These are phyloP conservation scores for Nigrograna mackinnonii DNA, from an alignment of 2,329 filamentous ascomycete species.

Conservation along the genomic window DNA sequence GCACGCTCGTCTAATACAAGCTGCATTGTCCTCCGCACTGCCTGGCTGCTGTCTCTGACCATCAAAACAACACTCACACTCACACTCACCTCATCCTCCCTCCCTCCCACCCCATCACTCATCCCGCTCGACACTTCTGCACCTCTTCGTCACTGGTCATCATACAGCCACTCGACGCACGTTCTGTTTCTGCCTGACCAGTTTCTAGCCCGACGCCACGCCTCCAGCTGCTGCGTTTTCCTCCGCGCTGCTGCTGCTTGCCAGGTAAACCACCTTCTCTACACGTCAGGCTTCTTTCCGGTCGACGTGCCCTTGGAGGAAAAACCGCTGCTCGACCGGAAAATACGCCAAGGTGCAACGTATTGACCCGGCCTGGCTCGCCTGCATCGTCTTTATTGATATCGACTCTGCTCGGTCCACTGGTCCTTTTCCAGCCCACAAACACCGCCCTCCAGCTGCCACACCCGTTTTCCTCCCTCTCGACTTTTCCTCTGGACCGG, in stretches of 20 bases:
- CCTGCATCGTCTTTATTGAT: conserved; percentile 13
- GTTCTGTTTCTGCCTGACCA: conserved; percentile 26
- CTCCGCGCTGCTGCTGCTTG: too few species aligned
- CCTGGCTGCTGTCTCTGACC: conserved; percentile 21
- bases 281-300: conserved; percentile 17
- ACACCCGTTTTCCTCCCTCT: conserved; percentile 4
- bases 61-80: conserved; percentile 18
- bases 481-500: conserved; percentile 9
- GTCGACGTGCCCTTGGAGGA: conserved; percentile 7
- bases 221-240: conserved; percentile 19
- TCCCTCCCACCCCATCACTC: not conserved
- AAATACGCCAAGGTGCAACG: conserved; percentile 12
- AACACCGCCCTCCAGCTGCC: conserved; percentile 9
- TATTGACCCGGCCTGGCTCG: conserved; percentile 14
- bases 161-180: conserved; percentile 16
- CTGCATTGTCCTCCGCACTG: conserved; percentile 21
- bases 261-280: conserved; percentile 12
- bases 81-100: conserved; percentile 8
- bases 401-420: conserved; percentile 8
- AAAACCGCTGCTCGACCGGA: conserved; percentile 18
- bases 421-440: conserved; percentile 9
- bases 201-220: conserved; percentile 28
- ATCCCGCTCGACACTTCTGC: not conserved
- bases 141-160: conserved; percentile 7
- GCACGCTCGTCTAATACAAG: conserved; percentile 18